Evolutionary conservation across 306 rosid species (phyloP), one percentile per base, ranked within the genome.

Genomic region (Elaeagnus macrophylla): DNA sequence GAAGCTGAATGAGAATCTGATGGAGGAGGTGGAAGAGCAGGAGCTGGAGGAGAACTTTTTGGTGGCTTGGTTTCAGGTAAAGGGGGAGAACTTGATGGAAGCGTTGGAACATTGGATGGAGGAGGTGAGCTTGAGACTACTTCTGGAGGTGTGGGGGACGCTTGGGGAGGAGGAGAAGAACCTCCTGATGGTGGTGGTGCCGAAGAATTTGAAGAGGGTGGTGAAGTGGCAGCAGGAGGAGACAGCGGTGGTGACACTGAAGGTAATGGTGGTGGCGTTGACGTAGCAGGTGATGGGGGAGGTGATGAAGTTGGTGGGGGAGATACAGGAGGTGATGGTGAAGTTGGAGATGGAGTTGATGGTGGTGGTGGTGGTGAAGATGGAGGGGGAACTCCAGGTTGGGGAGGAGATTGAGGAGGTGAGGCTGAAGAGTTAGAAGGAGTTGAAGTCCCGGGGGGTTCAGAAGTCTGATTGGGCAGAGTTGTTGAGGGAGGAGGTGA

Each of bases 111-210:
- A 47, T 75, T 61, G 13, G 75, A 61, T 1, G 95, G 83, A 64
- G 99, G 78, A 51, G 93, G 72, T 20, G 83, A 25, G 32, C 32
- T 25, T 25, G 32, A 25, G 32, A 25, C 32, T 25, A 25, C 32
- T 25, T 25, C 32, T 1, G 32, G 32, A 25, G 32, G 32, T 25
- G 32, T 25, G 9, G 72, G 60, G 41, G 76, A 54, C 37, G 80
- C n/a, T 66, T 56, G 59, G 25, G 91, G 91, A 63, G 94, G 81
- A 54, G 93, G 86, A 59, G 17, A 62, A 36, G 6, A 65, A 9
- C 20, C n/a, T 6, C 36, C 42, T 38, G 49, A 17, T 17, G 77
- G 32, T 25, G 32, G 61, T 10, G 84, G 81, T 9, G 85, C 75
- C 1, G 95, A 64, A n/a, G 54, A 67, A 65, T n/a, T 70, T 13